These are phyloP conservation scores for Escallonia herrerae DNA, from an alignment of 129 eudicot species.

Conservation along the genomic window DNA sequence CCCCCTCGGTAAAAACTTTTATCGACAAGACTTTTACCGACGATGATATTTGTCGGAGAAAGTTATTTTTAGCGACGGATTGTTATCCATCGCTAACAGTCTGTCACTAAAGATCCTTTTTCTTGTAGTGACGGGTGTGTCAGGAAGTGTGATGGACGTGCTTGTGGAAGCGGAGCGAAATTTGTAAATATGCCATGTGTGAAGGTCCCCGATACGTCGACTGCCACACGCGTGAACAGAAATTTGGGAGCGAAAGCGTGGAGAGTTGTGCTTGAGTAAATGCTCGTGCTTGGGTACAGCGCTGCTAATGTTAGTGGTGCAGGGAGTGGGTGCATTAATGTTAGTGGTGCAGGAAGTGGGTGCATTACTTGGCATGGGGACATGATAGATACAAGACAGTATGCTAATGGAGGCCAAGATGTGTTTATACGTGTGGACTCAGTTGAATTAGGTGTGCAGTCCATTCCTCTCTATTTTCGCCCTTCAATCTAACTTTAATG, in stretches of 20 bases:
- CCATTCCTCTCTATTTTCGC: not conserved
- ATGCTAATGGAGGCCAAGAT: slow-evolving; percentile 42
- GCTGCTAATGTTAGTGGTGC: slow-evolving; percentile 7
- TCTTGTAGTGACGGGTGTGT: no score
- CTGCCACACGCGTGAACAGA: slow-evolving; percentile 5
- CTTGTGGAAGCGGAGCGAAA: no score
- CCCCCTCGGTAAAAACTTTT: no score
- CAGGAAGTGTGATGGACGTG: no score
- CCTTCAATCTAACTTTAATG: no score
- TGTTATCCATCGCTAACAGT: no score
- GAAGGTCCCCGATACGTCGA: slow-evolving; percentile 31
- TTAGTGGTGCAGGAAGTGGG: slow-evolving; percentile 35
- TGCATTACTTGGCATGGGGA: slow-evolving; percentile 39
- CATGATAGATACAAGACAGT: slow-evolving; percentile 43
- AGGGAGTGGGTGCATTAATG: no score
- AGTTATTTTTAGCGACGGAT: no score
- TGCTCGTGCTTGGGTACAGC: slow-evolving; percentile 22
- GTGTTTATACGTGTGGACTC: slow-evolving; percentile 47
- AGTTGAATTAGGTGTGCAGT: slow-evolving; percentile 36
- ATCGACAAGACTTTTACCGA: no score
- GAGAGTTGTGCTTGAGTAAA: slow-evolving; percentile 22
- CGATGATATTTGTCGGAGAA: no score
- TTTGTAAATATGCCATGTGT: slow-evolving; percentile 12
- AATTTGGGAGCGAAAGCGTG: slow-evolving; percentile 15
- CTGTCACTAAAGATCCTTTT: no score